These are phyloP conservation scores for Wallacemonas sp. DNA, from an alignment of 208 protist species.

Conservation along the genomic window DNA sequence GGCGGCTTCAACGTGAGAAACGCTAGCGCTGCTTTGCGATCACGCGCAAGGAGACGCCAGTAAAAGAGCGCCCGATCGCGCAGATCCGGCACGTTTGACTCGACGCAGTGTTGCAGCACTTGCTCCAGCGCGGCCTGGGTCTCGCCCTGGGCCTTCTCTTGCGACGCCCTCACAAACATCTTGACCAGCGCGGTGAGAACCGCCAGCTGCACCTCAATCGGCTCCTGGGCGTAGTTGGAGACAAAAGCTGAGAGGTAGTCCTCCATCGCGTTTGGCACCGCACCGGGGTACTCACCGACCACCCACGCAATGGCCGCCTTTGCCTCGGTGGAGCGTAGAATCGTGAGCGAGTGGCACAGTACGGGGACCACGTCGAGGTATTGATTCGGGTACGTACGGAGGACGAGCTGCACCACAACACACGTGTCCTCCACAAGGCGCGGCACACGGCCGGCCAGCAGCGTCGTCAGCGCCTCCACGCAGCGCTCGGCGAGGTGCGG, in stretches of 20 bases:
- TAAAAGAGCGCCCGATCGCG: slow-evolving; percentile 98
- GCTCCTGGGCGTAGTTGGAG: slow-evolving; percentile 94
- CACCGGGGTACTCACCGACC: slow-evolving; percentile 96
- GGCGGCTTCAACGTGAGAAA: slow-evolving; percentile 51
- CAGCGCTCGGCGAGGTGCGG: slow-evolving; percentile 90
- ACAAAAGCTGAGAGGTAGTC: slow-evolving; percentile 95
- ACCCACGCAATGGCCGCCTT: slow-evolving; percentile 98
- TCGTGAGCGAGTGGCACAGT: slow-evolving; percentile 95
- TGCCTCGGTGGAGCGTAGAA: slow-evolving; percentile 96
- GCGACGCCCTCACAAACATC: slow-evolving; percentile 91
- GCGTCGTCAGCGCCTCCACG: slow-evolving; percentile 92
- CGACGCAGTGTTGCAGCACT: slow-evolving; percentile 80
- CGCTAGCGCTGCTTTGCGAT: slow-evolving; percentile 90
- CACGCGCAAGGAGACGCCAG: slow-evolving; percentile 95
- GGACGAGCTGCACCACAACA: slow-evolving; percentile 97
- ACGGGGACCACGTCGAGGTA: slow-evolving; percentile 92
- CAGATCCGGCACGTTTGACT: slow-evolving; percentile 95
- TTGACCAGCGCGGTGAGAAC: slow-evolving; percentile 97
- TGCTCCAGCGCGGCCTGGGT: slow-evolving; percentile 78
- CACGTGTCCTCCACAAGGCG: slow-evolving; percentile 97
- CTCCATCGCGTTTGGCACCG: slow-evolving; percentile 92
- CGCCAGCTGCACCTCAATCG: slow-evolving; percentile 93
- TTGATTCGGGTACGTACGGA: slow-evolving; percentile 95
- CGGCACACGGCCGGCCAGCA: slow-evolving; percentile 96
- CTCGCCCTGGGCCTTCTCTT: slow-evolving; percentile 22